Conservation (phyloP, 2,329 filamentous ascomycete genomes). For the Bertia moriformis region DNA sequence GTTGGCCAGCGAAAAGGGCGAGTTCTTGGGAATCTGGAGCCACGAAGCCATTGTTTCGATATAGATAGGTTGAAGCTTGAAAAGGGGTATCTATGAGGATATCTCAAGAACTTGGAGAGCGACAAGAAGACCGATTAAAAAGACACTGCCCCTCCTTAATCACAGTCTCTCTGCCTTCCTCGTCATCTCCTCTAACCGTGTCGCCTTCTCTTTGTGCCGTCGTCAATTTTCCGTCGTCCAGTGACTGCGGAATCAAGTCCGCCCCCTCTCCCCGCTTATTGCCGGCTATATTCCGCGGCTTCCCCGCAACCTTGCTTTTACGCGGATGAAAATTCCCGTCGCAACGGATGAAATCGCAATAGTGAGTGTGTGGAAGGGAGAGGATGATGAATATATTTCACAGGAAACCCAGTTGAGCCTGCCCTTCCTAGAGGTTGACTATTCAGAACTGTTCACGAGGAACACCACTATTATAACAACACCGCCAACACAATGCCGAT, state of each 20-base stretch:
- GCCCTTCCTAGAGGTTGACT: no score
- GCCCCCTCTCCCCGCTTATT: neutral
- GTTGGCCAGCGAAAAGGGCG: constrained; percentile 61
- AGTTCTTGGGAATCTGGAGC: constrained; percentile 22
- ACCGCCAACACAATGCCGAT: constrained; percentile 42
- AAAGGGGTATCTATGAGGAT: neutral
- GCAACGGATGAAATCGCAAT: no score
- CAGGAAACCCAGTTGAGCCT: neutral
- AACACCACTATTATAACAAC: no score
- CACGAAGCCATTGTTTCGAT: constrained; percentile 9
- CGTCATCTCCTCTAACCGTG: neutral
- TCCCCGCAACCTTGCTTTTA: no score
- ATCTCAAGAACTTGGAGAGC: neutral
- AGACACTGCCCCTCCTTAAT: neutral
- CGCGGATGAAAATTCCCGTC: neutral
- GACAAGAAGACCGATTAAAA: neutral
- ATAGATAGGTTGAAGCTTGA: neutral
- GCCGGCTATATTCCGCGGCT: neutral
- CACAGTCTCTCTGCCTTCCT: neutral
- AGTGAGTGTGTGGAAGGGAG: no score
- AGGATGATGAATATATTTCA: neutral
- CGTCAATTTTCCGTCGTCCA: neutral
- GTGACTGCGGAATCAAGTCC: neutral
- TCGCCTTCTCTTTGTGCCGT: no score
- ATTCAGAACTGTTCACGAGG: no score